These are phyloP conservation scores for Neodidymelliopsis sp. DNA, from an alignment of 2,329 filamentous ascomycete genomes.

Conservation along the genomic window DNA sequence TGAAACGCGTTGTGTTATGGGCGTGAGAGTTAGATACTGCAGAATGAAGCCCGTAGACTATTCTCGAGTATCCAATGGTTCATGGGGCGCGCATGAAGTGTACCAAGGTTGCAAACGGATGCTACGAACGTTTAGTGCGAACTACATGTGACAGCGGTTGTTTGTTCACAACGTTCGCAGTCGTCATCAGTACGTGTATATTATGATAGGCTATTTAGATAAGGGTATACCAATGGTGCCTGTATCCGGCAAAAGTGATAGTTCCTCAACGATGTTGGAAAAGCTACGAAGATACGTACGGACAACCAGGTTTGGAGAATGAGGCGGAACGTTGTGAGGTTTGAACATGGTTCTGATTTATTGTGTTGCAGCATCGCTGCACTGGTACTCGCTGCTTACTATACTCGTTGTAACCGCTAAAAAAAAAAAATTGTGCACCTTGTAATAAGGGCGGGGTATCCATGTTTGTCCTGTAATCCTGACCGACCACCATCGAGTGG, in stretches of 20 bases:
- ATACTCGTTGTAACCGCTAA: background rate
- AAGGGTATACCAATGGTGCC: too few species aligned
- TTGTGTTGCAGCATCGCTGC: constrained; percentile 7
- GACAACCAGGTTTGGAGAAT: background rate
- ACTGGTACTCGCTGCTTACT: constrained; percentile 1
- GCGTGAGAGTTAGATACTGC: background rate
- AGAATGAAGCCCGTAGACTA: too few species aligned
- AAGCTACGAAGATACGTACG: too few species aligned
- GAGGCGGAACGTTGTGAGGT: background rate
- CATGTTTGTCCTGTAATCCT: constrained; percentile 9
- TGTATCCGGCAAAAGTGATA: too few species aligned
- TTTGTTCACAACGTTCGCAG: background rate
- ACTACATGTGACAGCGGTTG: background rate
- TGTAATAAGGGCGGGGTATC: constrained; percentile 20
- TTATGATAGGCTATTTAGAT: background rate
- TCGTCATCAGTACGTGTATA: constrained; percentile 11
- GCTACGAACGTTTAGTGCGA: constrained; percentile 1
- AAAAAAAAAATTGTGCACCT: constrained; percentile 9
- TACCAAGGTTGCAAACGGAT: background rate
- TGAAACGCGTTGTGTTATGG: background rate
- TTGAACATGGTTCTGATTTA: background rate
- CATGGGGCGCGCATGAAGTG: background rate
- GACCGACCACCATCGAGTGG: background rate
- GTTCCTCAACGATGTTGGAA: too few species aligned
- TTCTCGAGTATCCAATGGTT: background rate